Evolutionary conservation across 805 yeast genomes (phyloP), one percentile per base, ranked within the genome.

Genomic region (Sugiyamaella chiloensis): DNA sequence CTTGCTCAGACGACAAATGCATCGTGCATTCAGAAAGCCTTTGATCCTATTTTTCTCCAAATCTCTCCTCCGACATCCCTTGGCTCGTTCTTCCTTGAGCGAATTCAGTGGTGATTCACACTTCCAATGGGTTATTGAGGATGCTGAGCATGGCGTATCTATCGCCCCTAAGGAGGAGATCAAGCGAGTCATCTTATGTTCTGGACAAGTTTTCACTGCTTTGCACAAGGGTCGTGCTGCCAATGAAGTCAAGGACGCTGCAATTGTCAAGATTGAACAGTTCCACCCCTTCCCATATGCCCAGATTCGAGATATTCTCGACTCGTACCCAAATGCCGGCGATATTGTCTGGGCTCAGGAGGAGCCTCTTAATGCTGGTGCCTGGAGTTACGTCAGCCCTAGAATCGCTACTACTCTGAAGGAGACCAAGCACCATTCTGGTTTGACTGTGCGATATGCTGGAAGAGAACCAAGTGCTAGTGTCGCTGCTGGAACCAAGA

Each of bases 391-490:
- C 63, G 91, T 76, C 47, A 73, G 78, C 52, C 99, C 97, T 67
- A 86, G 99, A 74, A 69, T 93, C 47, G 72, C 74, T 52, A 86
- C 95, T 40, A 76, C 83, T 35, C 69, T 91, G 69, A 76, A 75
- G 58, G 89, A 88, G 72, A 84, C 96, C 52, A 79, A 81, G 44
- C 73, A 73, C 52, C 83, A 85, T 72, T 71, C 77, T 61, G 81
- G 73, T 58, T 61, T 70, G 57, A 62, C 63, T 16, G 65, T 85
- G 52, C 83, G 97, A 71, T 93, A 87, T 66, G 95, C 95, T 57
- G 99, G 99, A 65, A 88, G 99, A 79, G 88, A 87, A 66, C 99
- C 99, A 68, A 83, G 91, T 67, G 98, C 98, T 40, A 84, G 96
- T 53, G 96, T 93, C 64, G 99, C 99, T 63, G 96, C 98, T 58